phyloP scores from a whole-genome alignment of 2,329 filamentous ascomycete species.

The Parasarocladium wereldwijsianum region DNA sequence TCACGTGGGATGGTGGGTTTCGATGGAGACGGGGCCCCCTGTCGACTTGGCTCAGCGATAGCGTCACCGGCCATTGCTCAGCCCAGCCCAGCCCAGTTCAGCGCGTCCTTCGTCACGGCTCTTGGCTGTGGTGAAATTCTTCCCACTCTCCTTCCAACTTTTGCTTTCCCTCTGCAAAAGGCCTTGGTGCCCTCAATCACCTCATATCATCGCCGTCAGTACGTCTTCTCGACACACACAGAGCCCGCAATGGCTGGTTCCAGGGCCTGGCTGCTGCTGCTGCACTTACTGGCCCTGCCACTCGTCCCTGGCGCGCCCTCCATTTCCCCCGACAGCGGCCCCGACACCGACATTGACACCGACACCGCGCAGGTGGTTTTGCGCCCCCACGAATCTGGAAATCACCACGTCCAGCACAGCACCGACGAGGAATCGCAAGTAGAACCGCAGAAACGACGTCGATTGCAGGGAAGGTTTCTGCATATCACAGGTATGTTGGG shows the following conservation, averaged over 20 bases:
- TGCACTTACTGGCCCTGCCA: slow-evolving; percentile 14
- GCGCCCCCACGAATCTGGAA: slow-evolving; percentile 8
- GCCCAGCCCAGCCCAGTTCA: too few species aligned
- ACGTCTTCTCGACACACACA: too few species aligned
- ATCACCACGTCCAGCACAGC: slow-evolving; percentile 8
- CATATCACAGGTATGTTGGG: slow-evolving; percentile 64
- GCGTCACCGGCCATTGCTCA: too few species aligned
- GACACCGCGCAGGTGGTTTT: slow-evolving; percentile 8
- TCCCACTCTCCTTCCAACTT: too few species aligned
- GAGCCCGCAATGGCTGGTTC: slow-evolving; percentile 14
- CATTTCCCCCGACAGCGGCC: slow-evolving; percentile 4
- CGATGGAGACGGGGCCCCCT: too few species aligned
- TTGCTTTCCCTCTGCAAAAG: too few species aligned
- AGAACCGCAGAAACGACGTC: slow-evolving; percentile 21
- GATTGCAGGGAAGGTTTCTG: slow-evolving; percentile 62
- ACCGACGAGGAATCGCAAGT: slow-evolving; percentile 5
- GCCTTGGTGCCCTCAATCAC: too few species aligned
- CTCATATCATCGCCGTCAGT: too few species aligned
- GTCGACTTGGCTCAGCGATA: too few species aligned
- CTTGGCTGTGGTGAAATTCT: too few species aligned
- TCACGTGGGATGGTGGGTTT: too few species aligned
- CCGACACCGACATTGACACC: slow-evolving; percentile 8
- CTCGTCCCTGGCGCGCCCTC: slow-evolving; percentile 9
- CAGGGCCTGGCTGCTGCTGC: slow-evolving; percentile 15
- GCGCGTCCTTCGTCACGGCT: too few species aligned